These are phyloP conservation scores for Rhinocladiella similis DNA, from an alignment of 2,329 filamentous ascomycete genomes.

Conservation along the genomic window DNA sequence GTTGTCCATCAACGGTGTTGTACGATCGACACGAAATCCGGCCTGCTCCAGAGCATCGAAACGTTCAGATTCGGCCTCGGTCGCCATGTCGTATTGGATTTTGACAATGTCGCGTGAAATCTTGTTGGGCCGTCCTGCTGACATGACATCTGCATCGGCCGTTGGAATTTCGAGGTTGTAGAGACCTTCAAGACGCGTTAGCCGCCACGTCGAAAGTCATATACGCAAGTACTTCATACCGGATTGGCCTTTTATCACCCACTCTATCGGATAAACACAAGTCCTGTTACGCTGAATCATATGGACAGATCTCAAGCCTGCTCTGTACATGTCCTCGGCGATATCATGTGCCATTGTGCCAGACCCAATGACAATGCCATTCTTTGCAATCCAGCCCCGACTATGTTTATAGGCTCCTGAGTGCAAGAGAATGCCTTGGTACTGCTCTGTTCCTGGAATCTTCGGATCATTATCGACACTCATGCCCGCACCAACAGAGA, in stretches of 20 bases:
- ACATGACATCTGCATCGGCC: slow-evolving; percentile 25
- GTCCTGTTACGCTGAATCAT: slow-evolving; percentile 55
- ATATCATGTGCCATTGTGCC: slow-evolving; percentile 54
- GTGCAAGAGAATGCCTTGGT: slow-evolving; percentile 40
- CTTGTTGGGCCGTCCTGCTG: slow-evolving; percentile 32
- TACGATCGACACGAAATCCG: slow-evolving; percentile 45
- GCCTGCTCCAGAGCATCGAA: slow-evolving; percentile 43
- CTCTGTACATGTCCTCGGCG: slow-evolving; percentile 51
- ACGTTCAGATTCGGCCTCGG: slow-evolving; percentile 36
- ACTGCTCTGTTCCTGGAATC: slow-evolving; percentile 33
- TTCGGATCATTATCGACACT: slow-evolving; percentile 32
- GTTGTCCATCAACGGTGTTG: slow-evolving; percentile 40
- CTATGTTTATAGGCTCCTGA: slow-evolving; percentile 37
- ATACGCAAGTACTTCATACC: background rate
- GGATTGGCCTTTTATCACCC: slow-evolving; percentile 30
- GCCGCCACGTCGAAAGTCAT: background rate
- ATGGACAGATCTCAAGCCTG: slow-evolving; percentile 50
- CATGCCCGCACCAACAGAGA: slow-evolving; percentile 36
- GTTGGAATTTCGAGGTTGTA: slow-evolving; percentile 28
- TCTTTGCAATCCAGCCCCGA: slow-evolving; percentile 42
- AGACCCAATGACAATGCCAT: slow-evolving; percentile 50
- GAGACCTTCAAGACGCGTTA: slow-evolving; percentile 10
- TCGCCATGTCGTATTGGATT: slow-evolving; percentile 1
- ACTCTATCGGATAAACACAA: slow-evolving; percentile 30
- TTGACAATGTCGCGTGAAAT: slow-evolving; percentile 27